phyloP scores from a whole-genome alignment of 306 rosid genomes.

The Acacia acuminata region DNA sequence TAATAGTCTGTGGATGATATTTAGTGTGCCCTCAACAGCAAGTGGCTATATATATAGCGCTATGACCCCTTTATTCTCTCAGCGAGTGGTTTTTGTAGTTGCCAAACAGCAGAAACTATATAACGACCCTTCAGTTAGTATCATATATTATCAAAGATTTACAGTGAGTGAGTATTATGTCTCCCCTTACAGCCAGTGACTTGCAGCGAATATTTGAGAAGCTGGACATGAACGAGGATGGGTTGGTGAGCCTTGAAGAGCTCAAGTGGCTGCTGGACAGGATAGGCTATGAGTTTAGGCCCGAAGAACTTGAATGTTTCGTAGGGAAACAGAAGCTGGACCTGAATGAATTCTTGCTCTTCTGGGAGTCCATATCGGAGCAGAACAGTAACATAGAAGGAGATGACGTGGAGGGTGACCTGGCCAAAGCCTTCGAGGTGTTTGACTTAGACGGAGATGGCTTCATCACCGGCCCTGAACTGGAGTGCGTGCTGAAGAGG shows the following conservation, averaged over 20 bases:
- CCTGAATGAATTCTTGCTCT: slow-evolving; percentile 51
- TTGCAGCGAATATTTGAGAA: slow-evolving; percentile 57
- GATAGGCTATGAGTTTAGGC: slow-evolving; percentile 30
- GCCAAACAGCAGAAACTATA: not conserved
- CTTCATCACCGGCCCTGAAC: slow-evolving; percentile 61
- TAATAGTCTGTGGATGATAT: not conserved
- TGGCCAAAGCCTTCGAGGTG: slow-evolving; percentile 62
- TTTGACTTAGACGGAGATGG: slow-evolving; percentile 73
- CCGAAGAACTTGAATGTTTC: slow-evolving; percentile 43
- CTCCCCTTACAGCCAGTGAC: slow-evolving; percentile 44
- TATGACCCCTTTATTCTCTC: not conserved
- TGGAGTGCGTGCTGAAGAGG: slow-evolving; percentile 53
- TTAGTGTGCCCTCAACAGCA: not conserved
- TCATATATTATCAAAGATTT: not conserved
- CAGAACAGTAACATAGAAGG: not conserved
- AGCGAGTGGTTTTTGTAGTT: not conserved
- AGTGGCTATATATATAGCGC: not conserved
- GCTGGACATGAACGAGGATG: slow-evolving; percentile 64
- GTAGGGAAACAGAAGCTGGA: slow-evolving; percentile 48
- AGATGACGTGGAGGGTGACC: slow-evolving; percentile 30
- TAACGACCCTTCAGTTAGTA: not conserved
- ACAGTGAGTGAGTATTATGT: slow-evolving; percentile 36
- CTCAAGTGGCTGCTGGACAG: slow-evolving; percentile 52
- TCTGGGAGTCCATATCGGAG: slow-evolving; percentile 46
- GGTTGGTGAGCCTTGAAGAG: slow-evolving; percentile 63